Conservation (phyloP, 345 rosid species). For the Orychophragmus violaceus region DNA sequence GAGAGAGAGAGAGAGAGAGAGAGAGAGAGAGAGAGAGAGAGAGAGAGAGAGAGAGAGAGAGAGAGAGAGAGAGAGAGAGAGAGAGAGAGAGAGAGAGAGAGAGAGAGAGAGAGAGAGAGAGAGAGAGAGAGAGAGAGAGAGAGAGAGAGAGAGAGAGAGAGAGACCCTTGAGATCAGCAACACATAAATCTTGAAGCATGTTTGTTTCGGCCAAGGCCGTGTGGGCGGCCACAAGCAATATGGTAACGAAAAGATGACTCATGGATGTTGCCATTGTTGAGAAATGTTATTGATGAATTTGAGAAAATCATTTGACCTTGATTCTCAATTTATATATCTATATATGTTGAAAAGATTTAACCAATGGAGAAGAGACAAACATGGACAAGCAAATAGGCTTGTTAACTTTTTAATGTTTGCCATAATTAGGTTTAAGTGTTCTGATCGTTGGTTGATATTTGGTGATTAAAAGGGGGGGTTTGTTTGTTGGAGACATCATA, state of each 20-base stretch:
- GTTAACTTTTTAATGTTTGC: background rate
- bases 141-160: background rate
- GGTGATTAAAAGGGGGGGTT: background rate
- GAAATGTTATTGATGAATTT: constrained; percentile 10
- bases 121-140: background rate
- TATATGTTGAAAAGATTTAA: constrained; percentile 10
- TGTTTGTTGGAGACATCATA: constrained; percentile 9
- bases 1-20: background rate
- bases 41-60: background rate
- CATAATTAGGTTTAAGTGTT: constrained; percentile 25
- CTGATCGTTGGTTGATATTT: constrained; percentile 12
- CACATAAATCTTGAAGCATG: constrained; percentile 80
- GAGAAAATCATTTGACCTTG: background rate
- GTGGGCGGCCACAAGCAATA: constrained; percentile 31
- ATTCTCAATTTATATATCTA: constrained; percentile 19
- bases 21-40: background rate
- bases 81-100: background rate
- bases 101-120: background rate
- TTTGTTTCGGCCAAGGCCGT: constrained; percentile 50
- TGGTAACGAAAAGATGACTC: constrained; percentile 9
- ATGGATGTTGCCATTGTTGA: constrained; percentile 24
- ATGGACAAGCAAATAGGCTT: constrained; percentile 4
- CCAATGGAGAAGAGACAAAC: constrained; percentile 13
- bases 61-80: background rate
- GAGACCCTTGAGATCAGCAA: constrained; percentile 64